These are phyloP conservation scores for Basidioascus undulatus DNA, from an alignment of 768 basidiomycete species.

Conservation along the genomic window DNA sequence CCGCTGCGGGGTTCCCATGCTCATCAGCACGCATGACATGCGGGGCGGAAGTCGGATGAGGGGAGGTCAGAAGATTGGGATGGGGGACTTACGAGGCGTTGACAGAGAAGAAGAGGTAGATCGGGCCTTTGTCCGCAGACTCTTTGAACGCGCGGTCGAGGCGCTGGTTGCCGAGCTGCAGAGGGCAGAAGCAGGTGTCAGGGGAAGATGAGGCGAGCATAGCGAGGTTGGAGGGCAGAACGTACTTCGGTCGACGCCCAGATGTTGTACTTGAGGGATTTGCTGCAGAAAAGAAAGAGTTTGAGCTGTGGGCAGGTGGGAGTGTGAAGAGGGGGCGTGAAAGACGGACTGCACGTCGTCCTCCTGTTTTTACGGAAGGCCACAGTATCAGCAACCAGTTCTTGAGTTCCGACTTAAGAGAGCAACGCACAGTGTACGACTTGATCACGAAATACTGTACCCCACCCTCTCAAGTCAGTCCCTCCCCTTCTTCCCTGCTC, in stretches of 20 bases:
- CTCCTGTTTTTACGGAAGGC: no score
- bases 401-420: background rate
- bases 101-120: slow-evolving; percentile 95
- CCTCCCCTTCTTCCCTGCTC: background rate
- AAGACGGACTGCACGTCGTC: background rate
- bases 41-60: background rate
- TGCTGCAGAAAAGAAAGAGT: background rate
- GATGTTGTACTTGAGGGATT: slow-evolving; percentile 12
- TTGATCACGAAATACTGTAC: slow-evolving; percentile 97
- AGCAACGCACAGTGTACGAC: slow-evolving; percentile 55
- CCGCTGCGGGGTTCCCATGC: slow-evolving; percentile 29
- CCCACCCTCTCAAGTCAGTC: slow-evolving; percentile 33
- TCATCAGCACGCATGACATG: background rate
- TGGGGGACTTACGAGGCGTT: slow-evolving; percentile 41
- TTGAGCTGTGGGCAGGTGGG: background rate
- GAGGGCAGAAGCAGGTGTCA: no score
- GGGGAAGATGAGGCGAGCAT: no score
- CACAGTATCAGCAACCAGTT: background rate
- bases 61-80: background rate
- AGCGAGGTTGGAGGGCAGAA: slow-evolving; percentile 97
- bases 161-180: slow-evolving; percentile 70
- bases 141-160: slow-evolving; percentile 96
- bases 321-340: background rate
- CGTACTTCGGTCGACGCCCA: slow-evolving; percentile 36
- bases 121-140: slow-evolving; percentile 68